A percentile compares a stretch with the other conserved stretches of the same genome.
phyloP scores from a whole-genome alignment of 2,329 filamentous ascomycete genomes.

The Rhinocladiella mackenziei region DNA sequence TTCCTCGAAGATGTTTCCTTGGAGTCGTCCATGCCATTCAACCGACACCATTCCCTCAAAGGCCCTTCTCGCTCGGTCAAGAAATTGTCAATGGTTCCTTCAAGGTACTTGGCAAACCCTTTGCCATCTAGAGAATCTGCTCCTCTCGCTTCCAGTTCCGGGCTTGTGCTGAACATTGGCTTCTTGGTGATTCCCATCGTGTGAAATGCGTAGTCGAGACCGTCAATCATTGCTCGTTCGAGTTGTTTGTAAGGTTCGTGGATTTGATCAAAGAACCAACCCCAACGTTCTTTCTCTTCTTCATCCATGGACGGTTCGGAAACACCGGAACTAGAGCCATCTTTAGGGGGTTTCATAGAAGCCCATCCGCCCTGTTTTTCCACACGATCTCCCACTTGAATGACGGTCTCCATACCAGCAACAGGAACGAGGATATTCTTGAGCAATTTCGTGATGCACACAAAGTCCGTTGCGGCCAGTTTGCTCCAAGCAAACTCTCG shows the following conservation, averaged over 20 bases:
- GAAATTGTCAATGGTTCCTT: slow-evolving; percentile 18
- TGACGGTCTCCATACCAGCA: slow-evolving; percentile 15
- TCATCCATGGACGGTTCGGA: slow-evolving; percentile 1
- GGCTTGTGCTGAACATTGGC: slow-evolving; percentile 16
- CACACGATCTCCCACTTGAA: slow-evolving; percentile 17
- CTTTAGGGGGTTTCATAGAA: slow-evolving; percentile 6
- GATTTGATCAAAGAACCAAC: slow-evolving; percentile 12
- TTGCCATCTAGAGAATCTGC: slow-evolving; percentile 7
- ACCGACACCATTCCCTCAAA: slow-evolving; percentile 18
- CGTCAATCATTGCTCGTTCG: slow-evolving; percentile 18
- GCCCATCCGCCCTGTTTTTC: slow-evolving; percentile 20
- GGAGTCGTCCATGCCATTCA: slow-evolving; percentile 54
- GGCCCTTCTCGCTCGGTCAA: slow-evolving; percentile 15
- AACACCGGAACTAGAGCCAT: slow-evolving; percentile 1
- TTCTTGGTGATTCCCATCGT: slow-evolving; percentile 17
- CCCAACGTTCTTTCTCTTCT: slow-evolving; percentile 15
- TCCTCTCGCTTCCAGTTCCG: slow-evolving; percentile 9
- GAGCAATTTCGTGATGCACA: slow-evolving; percentile 46
- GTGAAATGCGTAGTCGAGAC: slow-evolving; percentile 21
- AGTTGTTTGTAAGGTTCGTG: slow-evolving; percentile 6
- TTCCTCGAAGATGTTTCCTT: too few relatives aligned
- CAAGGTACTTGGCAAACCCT: slow-evolving; percentile 14
- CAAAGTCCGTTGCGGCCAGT: slow-evolving; percentile 61
- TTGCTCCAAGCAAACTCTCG: slow-evolving; percentile 68
- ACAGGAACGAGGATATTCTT: slow-evolving; percentile 17